phyloP scores from a whole-genome alignment of 179 eudicot species.

The Carnegiea gigantea region DNA sequence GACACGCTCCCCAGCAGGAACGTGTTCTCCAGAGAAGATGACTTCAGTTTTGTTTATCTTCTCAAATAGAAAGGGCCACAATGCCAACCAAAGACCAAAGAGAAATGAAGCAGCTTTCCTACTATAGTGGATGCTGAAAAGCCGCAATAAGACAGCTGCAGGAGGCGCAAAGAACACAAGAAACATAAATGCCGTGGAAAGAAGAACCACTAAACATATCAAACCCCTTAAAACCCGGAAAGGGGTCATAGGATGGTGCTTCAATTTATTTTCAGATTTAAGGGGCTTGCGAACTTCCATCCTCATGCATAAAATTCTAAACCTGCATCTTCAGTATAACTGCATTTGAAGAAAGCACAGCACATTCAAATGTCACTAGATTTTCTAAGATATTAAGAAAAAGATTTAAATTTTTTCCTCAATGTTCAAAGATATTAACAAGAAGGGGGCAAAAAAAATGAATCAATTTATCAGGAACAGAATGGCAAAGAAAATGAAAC shows the following conservation, averaged over 20 bases:
- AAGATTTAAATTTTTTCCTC: not conserved
- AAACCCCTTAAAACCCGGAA: constrained; percentile 69
- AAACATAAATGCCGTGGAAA: constrained; percentile 66
- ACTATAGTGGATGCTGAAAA: constrained; percentile 62
- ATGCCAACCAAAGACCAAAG: constrained; percentile 70
- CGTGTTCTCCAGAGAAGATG: constrained; percentile 69
- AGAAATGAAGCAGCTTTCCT: constrained; percentile 53
- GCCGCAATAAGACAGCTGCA: constrained; percentile 47
- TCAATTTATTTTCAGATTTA: constrained; percentile 27
- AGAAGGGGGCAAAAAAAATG: not conserved
- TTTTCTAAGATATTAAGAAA: not conserved
- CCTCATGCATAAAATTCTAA: constrained; percentile 16
- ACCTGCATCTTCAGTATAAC: constrained; percentile 13
- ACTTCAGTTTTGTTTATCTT: constrained; percentile 77
- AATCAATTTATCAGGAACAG: not conserved
- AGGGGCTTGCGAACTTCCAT: constrained; percentile 43
- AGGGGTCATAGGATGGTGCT: constrained; percentile 64
- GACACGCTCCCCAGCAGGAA: constrained; percentile 68
- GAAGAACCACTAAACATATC: constrained; percentile 60
- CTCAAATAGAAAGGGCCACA: constrained; percentile 90
- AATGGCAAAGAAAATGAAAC: not conserved
- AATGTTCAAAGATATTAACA: not conserved
- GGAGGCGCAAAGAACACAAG: constrained; percentile 61
- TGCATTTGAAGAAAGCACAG: constrained; percentile 17
- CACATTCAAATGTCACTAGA: constrained; percentile 16